These are phyloP conservation scores for Pseudisothecium myosuroides DNA, from an alignment of 225 moss, liverwort and hornwort species.

Conservation along the genomic window DNA sequence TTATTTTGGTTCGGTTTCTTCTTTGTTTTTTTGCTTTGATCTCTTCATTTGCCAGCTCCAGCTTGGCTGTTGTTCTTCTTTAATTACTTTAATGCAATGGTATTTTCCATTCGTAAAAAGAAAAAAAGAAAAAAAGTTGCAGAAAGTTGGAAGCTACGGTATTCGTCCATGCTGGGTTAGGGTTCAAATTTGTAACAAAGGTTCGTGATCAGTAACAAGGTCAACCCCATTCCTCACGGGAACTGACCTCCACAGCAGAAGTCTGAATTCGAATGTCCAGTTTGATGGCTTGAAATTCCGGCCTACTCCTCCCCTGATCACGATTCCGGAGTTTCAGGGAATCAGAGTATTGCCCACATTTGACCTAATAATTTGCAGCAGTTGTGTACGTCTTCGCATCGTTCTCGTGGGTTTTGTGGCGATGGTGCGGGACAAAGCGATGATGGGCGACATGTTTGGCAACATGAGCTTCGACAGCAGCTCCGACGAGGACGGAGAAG, in stretches of 20 bases:
- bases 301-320: not conserved
- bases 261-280: no score
- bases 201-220: not conserved
- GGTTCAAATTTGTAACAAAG: not conserved
- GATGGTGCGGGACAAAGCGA: constrained; percentile 8
- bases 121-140: no score
- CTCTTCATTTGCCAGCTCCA: no score
- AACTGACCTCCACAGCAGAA: no score
- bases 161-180: no score
- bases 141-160: no score
- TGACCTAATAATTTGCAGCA: not conserved
- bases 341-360: not conserved
- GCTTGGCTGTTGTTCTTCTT: no score
- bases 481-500: constrained; percentile 16
- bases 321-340: not conserved
- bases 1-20: no score
- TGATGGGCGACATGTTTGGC: constrained; percentile 52
- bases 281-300: no score
- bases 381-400: not conserved
- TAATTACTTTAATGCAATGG: no score
- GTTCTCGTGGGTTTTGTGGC: not conserved
- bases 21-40: no score
- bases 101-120: no score
- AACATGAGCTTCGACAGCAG: constrained; percentile 44
- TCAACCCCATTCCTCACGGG: not conserved